Evolutionary conservation across 805 yeast species (phyloP), one percentile per base, ranked within the genome.

Genomic region (Candida vartiovaarae): DNA sequence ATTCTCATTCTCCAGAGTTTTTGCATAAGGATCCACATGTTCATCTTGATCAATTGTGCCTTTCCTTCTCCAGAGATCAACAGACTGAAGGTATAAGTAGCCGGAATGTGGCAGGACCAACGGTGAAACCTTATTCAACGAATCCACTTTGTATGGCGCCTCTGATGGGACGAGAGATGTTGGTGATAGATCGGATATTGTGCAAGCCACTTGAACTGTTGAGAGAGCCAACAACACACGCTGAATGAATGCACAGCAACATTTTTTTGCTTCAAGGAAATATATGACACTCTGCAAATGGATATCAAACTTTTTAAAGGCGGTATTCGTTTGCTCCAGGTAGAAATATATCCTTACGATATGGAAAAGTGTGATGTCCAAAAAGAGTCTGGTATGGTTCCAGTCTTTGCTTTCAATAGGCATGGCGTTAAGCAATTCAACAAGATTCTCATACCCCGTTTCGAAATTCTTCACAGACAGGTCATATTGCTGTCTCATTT

Each of bases 121-220:
- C 15, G 57, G 55, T 55, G 38, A 66, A 27, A 47, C 51, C 30
- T 44, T 45, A 37, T 61, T 54, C 6, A 36, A 46, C 1, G 37
- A 9, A 38, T 59, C 63, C 6, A 48, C 43, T 27, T 44, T 47
- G 40, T 67, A 59, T 2, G 77, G 72, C 9, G 55, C 49, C 23
- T 66, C 71, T 3, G 63, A 51, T 3, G 75, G 74, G 4, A 74
- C 59, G 4, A 66, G 43, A 9, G 54, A 50, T 2, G 60, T 62
- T 0, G 84, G 84, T 1, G 75, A 65, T n/a, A 61, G 41, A 8
- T 65, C 70, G 41, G 80, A 62, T 15, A 83, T 44, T 81, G 76
- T 0, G 84, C 87, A 9, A 85, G 63, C 80, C 84, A 75, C 35
- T 76, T 72, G 50, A 76, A 74, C 55, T 85, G 95, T n/a, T 64